Evolutionary conservation across 2,329 filamentous ascomycete species (phyloP), one percentile per base, ranked within the genome.

Genomic region (Talaromyces albobiverticillius): DNA sequence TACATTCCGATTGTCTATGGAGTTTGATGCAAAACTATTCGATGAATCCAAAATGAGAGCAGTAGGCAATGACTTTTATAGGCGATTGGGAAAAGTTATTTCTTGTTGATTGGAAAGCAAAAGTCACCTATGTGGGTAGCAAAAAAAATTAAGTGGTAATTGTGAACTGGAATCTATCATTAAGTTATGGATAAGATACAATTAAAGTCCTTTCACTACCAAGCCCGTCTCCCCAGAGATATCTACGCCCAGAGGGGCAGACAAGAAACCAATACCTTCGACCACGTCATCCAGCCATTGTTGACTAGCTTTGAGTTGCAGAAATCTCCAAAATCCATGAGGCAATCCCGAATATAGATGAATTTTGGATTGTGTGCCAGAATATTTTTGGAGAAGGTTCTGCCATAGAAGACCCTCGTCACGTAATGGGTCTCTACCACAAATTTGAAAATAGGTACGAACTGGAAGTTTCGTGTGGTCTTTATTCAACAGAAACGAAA

Each of bases 271-370:
- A 18, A 31, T 46, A 20, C 43, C 43, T 22, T 46, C 43, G n/a
- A 20, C 26, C n/a, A 46, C 9, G 32, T 46, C 43, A 46, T 31
- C 29, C 11, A 31, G 26, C 43, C 43, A 46, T 16, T 31, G 10
- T 18, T 46, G 43, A 8, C 25, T 31, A 46, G 43, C 43, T 3
- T 29, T 29, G 8, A 46, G 25, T 18, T 31, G n/a, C 43, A 31
- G 25, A 32, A 46, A 46, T 6, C 43, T 16, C 43, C 43, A 46
- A 20, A 46, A 46, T 4, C 43, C 43, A 46, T 46, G 43, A 11
- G 43, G 43, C n/a, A 46, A 11, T 18, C 43, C 43, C 10, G 26
- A 29, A 31, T 46, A 46, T 3, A 46, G 20, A 46, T 46, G 25
- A 14, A 46, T 31, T 32, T 46, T 32, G 16, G 26, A 18, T 14